Evolutionary conservation across 441 rosid genomes (phyloP), one percentile per base, ranked within the genome.

Genomic region (Theobroma grandiflorum): DNA sequence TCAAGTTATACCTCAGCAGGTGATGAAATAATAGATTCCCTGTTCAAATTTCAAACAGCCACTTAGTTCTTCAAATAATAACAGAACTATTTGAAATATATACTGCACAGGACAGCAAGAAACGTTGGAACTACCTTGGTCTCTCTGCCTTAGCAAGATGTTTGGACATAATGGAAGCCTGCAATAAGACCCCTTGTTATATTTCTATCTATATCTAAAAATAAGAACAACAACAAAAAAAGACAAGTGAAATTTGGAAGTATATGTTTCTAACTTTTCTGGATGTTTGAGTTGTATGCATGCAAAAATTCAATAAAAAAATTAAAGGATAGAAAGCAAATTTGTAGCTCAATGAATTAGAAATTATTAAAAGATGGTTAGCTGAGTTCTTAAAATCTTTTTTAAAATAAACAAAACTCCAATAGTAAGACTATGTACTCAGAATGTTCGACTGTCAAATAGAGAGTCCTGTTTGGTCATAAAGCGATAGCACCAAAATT

Each of bases 111-210:
- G 64, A 74, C 47, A 38, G 79, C 72, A 16, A 71, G 64, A 57
- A 45, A 64, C 2, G 74, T 11, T n/a, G 43, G 61, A 76, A 35
- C 69, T 90, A 92, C 87, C 95, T 92, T 84, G 94, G 89, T 82
- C 94, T 85, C 43, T 91, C 98, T 33, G 91, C 84, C 84, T 90
- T 92, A 1, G 92, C 86, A 62, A 92, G 88, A 88, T 89, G 95
- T 79, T 91, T 91, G 47, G 95, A 88, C 98, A 91, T 94, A 75
- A 94, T 86, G 61, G 88, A 92, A 75, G 94, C 96, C 94, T 94
- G 83, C 86, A 86, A 77, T 45, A 49, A 64, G 53, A 55, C 59
- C 69, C 37, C 61, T 50, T 45, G 47, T 63, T 6, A 52, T 15
- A 79, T 26, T 43, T 42, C 26, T 66, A 14, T 75, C 40, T 6